Conservation (phyloP, 2,329 filamentous ascomycete genomes). For the Westerdykella ornata region DNA sequence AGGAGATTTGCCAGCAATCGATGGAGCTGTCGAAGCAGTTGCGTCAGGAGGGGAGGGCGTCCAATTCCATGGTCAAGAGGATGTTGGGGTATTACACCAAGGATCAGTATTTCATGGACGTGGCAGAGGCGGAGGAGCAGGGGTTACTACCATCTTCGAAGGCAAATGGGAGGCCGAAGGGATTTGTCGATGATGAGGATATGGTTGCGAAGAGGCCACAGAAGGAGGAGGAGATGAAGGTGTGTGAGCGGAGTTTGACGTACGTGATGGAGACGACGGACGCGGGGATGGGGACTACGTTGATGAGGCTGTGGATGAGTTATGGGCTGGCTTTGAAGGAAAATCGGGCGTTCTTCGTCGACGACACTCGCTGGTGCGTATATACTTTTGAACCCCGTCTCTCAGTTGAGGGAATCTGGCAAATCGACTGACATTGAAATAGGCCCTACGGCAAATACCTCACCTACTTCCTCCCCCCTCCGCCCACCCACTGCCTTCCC, state of each 20-base stretch:
- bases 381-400: not conserved
- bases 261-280: slow-evolving; percentile 69
- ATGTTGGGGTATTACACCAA: slow-evolving; percentile 51
- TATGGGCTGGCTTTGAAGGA: slow-evolving; percentile 73
- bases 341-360: slow-evolving; percentile 71
- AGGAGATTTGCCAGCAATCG: slow-evolving; percentile 61
- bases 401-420: not conserved
- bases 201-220: slow-evolving; percentile 14
- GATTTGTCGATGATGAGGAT: slow-evolving; percentile 35
- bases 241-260: slow-evolving; percentile 67
- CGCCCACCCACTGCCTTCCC: slow-evolving; percentile 58
- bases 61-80: slow-evolving; percentile 23
- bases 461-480: slow-evolving; percentile 63
- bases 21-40: slow-evolving; percentile 55
- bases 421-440: slow-evolving; percentile 11
- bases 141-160: slow-evolving; percentile 52
- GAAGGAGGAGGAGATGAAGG: slow-evolving; percentile 34
- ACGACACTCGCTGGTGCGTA: slow-evolving; percentile 65
- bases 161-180: slow-evolving; percentile 32
- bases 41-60: slow-evolving; percentile 28
- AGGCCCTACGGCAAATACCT: slow-evolving; percentile 70
- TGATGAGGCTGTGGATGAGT: slow-evolving; percentile 77
- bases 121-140: slow-evolving; percentile 60
- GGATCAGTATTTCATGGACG: slow-evolving; percentile 67
- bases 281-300: slow-evolving; percentile 67